Base-by-base conservation (phyloP, 805 yeast genomes). In the Candida khao-thaluensis region DNA sequence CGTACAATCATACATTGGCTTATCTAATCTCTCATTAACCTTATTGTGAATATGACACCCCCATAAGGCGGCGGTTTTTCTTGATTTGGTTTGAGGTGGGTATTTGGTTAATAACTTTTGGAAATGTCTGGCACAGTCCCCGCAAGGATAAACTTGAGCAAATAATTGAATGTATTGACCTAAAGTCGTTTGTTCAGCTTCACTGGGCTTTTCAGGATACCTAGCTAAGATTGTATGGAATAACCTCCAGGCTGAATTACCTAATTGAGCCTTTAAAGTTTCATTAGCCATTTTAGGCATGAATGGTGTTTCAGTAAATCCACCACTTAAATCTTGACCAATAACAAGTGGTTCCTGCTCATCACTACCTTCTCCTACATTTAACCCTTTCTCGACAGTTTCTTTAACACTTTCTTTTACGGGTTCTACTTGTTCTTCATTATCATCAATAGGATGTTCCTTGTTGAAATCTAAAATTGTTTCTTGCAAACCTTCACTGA, bases 271-370 rank as follows among this genome's bases (percentile, higher is more conserved):
- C 53, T 79, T 77, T 38, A 79, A 65, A 0, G 89, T 83, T 48
- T 81, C 89, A 60, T 91, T 91, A 11, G 85, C 85, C 95, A 93
- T 89, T 50, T 86, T 77, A 5, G 95, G 95, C 99, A 93, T 93
- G 54, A 89, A 89, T 2, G 89, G 71, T 10, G 62, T 56, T 18
- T 64, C 69, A 1, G 69, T 65, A 38, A 48, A 49, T 7, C 47
- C 57, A 11, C 30, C 17, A 26, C 27, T 16, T 17, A 42, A 23
- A 24, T 20, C 40, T 35, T 35, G 37, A 17, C 30, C 37, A 7
- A 26, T 17, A 10, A 25, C 25, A 18, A 26, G 12, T 16, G 30
- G 30, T 27, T 15, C 23, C n/a, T 17, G 21, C 7, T 31, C 26
- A 8, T 31, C 35, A n/a, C 7, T 10, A 8, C 11, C 15, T 30